Evolutionary conservation across 352 stramenopile species (phyloP), one percentile per base, ranked within the genome.

Genomic region (Globisporangium nagaii): DNA sequence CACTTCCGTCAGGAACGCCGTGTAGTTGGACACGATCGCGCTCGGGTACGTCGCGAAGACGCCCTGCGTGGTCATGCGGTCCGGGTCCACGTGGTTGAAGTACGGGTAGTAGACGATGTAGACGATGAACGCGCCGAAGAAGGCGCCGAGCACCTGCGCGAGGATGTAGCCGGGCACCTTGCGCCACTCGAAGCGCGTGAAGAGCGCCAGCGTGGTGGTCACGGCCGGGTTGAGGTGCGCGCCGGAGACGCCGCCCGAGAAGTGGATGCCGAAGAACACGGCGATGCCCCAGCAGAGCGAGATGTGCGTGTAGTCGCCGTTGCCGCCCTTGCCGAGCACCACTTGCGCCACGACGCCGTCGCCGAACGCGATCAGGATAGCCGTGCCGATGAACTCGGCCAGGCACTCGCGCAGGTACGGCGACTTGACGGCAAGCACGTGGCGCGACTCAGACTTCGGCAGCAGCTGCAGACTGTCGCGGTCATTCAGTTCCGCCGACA

Each of bases 201-300:
- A n/a, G 40, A 75, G 22, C 2, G 73, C 74, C 15, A 84, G 67
- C 20, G 75, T 78, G 6, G 74, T 65, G 10, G 75, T 80, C 19
- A 88, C 68, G 66, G n/a, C n/a, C n/a, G n/a, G n/a, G n/a, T 88
- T 88, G 20, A 88, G 30, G 62, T 88, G 77, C 1, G 72, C 74
- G 9, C 72, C 72, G 20, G 66, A 80, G 30, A 83, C 67, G 27
- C 72, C 69, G 1, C 70, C 73, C 1, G 65, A 70, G 12, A 58
- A 62, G 57, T 88, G 71, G 49, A 88, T 80, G 17, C 68, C 75
- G 35, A 86, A 71, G 56, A 86, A 74, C 47, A 88, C 66, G 17
- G 60, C 78, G 47, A 85, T 57, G 0, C 75, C 78, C 75, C 78
- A 88, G 57, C 61, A 75, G 19, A 88, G 43, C 25, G 55, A 73